Evolutionary conservation across 495 filamentous ascomycete genomes (phyloP), one percentile per base, ranked within the genome.

Genomic region (Amniculicola lignicola): DNA sequence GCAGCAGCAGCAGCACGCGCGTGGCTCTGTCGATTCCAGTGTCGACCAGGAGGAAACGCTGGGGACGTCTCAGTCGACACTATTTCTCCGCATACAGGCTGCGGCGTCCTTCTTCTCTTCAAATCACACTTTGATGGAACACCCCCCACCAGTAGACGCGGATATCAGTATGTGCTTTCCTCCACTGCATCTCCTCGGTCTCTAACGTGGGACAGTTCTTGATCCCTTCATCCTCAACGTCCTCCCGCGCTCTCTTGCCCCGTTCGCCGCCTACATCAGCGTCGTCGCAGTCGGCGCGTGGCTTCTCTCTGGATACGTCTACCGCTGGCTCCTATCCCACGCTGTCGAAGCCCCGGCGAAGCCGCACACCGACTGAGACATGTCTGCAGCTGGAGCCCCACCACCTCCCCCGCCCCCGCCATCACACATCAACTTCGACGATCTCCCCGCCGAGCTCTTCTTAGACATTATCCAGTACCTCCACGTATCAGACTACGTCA

Each of bases 101-200:
- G 82, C 84, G 10, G 89, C 93, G 48, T 89, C 90, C 53, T 98
- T 90, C 74, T 94, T 84, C 69, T 85, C 87, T 15, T 69, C 77
- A 28, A 80, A 96, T 57, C 65, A 74, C 39, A 77, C 79, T 1
- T 75, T 96, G 59, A 96, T 97, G 92, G 67, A 73, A 42, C 61
- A 80, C 59, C 85, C 89, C 10, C 86, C 87, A 2, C 77, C 82
- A 1, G 89, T 96, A 18, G 69, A 77, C 48, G 88, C 85, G 16
- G 91, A 98, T 69, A 78, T 98, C 46, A 89, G 76, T 79, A 60
- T 36, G 71, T 60, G 37, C 16, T 40, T 33, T 33, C n/a, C 7
- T 33, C 16, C 19, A 40, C 6, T 6, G 7, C 37, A 6, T 10
- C 37, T 10, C 37, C 11, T 18, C 37, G 11, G 9, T 19, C 1